These are phyloP conservation scores for Sporothrix humicola DNA, from an alignment of 2,329 filamentous ascomycete genomes.

Conservation along the genomic window DNA sequence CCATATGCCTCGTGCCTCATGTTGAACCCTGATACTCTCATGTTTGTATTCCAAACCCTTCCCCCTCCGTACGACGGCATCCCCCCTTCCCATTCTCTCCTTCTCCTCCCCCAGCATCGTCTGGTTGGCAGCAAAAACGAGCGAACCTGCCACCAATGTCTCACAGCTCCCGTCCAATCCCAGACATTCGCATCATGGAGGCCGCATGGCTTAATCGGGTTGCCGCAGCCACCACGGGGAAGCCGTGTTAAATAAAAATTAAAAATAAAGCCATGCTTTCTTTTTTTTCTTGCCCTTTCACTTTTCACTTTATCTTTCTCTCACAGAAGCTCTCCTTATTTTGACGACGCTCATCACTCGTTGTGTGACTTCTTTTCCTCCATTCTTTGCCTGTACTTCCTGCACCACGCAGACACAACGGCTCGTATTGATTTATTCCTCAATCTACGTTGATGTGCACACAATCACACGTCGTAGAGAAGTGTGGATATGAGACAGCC, in stretches of 20 bases:
- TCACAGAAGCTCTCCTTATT: too few relatives aligned
- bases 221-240: slow-evolving; percentile 4
- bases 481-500: not conserved
- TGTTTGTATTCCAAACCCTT: too few relatives aligned
- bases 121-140: slow-evolving; percentile 10
- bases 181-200: slow-evolving; percentile 14
- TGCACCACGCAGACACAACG: not conserved
- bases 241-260: not conserved
- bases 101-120: not conserved
- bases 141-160: not conserved
- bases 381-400: not conserved
- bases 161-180: slow-evolving; percentile 15
- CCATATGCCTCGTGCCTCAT: not conserved
- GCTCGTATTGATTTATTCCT: not conserved
- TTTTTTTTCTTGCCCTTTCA: not conserved
- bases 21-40: not conserved
- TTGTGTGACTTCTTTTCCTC: not conserved
- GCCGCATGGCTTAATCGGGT: slow-evolving; percentile 20
- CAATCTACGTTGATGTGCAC: not conserved
- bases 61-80: not conserved
- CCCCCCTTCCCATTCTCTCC: not conserved
- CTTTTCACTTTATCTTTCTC: not conserved
- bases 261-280: not conserved
- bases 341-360: too few relatives aligned
- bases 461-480: not conserved